Base-by-base conservation (phyloP, 768 basidiomycete genomes). In the Suillus ampliporus region DNA sequence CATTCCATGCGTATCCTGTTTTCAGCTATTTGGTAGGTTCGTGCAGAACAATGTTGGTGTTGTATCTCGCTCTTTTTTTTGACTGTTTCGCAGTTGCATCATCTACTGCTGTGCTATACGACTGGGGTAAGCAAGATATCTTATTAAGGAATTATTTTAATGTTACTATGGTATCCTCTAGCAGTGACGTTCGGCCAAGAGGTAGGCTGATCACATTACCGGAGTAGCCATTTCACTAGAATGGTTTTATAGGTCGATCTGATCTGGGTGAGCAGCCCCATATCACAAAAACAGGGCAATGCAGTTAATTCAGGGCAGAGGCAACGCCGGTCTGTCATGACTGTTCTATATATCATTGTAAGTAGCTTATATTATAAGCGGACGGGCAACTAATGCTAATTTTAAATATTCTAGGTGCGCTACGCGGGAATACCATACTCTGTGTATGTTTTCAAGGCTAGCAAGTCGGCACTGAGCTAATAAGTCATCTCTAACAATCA, bases 261-360 rank as follows among this genome's bases (percentile, higher is more conserved):
- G 5, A 51, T 51, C 50, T 51, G 50, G 50, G 50, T 51, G 19
- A 51, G 50, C 19, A 34, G 28, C 19, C 28, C 10, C 28, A 51
- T 31, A 31, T 13, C 2, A 48, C 15, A 48, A 28, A 17, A 11
- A 19, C 28, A 31, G 2, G 9, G 5, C 8, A 1, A 31, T 7
- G 13, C 10, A 51, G 11, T 34, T 34, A 34, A 34, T 51, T 13
- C 3, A 3, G 19, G 6, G 31, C 31, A 34, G 50, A 51, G 5
- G 28, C 28, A 13, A 13, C 50, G 19, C 28, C 19, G 19, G 31
- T 51, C 50, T 8, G 1, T 34, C 50, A 51, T 51, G 31, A 34
- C 50, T 51, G 19, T 5, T 51, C 50, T 51, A 34, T 35, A 51
- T 51, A 31, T 51, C 31, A 34, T n/a, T 19, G 50, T 51, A n/a